These are phyloP conservation scores for Wolfiporia cocos DNA, from an alignment of 1,284 basidiomycete species.

Conservation along the genomic window DNA sequence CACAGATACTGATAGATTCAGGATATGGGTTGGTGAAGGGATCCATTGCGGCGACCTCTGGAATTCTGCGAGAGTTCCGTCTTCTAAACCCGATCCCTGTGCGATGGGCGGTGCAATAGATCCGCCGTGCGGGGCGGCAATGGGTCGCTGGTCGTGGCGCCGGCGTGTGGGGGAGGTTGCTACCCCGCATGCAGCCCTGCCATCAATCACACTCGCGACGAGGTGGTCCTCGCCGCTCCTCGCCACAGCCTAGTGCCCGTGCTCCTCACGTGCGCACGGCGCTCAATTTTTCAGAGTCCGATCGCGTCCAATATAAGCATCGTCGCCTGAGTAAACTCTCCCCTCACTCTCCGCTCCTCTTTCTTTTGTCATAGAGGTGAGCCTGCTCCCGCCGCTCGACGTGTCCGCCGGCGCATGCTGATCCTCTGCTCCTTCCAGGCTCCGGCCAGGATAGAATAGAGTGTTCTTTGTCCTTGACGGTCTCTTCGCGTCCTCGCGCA, in stretches of 20 bases:
- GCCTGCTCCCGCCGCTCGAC: conserved; percentile 19
- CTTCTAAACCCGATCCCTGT: no score
- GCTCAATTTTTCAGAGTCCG: conserved; percentile 27
- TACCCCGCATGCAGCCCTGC: no score
- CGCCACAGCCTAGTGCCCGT: background rate
- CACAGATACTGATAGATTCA: no score
- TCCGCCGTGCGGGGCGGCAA: no score
- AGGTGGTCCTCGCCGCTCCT: no score
- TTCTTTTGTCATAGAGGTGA: conserved; percentile 39
- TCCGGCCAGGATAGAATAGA: conserved; percentile 30
- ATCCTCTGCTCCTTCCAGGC: conserved; percentile 19
- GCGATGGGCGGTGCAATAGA: no score
- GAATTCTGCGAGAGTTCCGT: no score
- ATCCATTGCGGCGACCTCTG: no score
- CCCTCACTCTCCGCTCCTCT: conserved; percentile 26
- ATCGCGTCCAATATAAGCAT: conserved; percentile 20
- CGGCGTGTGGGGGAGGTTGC: no score
- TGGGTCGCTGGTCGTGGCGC: no score
- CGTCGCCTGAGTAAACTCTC: conserved; percentile 14
- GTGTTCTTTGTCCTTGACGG: conserved; percentile 32
- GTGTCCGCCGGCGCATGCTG: conserved; percentile 2
- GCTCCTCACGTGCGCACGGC: conserved; percentile 19
- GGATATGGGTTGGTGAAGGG: no score
- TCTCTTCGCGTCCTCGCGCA: conserved; percentile 27
- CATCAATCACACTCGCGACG: no score